Evolutionary conservation across 2,329 filamentous ascomycete species (phyloP).

Genomic region (Pyricularia pennisetigena): DNA sequence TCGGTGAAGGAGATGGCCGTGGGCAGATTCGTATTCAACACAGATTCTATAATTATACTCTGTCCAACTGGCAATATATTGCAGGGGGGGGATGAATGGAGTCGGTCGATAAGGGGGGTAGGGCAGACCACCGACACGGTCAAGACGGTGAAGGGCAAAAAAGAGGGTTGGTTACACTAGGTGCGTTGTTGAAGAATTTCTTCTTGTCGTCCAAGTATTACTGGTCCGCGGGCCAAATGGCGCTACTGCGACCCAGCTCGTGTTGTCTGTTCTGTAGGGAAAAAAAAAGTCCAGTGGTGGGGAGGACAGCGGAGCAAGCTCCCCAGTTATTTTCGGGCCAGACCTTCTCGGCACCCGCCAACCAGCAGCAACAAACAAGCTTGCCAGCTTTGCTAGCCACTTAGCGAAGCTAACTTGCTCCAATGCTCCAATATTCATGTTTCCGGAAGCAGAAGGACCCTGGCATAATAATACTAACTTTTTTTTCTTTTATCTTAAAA

Average conservation of each 20-base stretch:
- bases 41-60: neutral
- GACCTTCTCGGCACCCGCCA: neutral
- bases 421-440: neutral
- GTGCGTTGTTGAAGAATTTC: neutral
- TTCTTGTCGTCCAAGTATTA: neutral
- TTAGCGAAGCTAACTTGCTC: neutral
- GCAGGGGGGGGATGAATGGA: neutral
- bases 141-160: too few species aligned
- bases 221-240: neutral
- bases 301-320: neutral
- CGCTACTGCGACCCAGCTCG: constrained; percentile 1
- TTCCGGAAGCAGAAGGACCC: neutral
- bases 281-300: neutral
- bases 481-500: too few species aligned
- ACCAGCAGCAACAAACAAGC: neutral
- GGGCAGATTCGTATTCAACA: neutral
- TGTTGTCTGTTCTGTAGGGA: too few species aligned
- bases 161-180: neutral
- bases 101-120: neutral
- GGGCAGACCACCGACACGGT: neutral
- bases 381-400: neutral
- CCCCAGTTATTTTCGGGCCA: neutral
- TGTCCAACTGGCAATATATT: neutral
- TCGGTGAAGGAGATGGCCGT: too few species aligned
- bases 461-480: neutral